These are phyloP conservation scores for Salix exigua DNA, from an alignment of 345 rosid species.

Conservation along the genomic window DNA sequence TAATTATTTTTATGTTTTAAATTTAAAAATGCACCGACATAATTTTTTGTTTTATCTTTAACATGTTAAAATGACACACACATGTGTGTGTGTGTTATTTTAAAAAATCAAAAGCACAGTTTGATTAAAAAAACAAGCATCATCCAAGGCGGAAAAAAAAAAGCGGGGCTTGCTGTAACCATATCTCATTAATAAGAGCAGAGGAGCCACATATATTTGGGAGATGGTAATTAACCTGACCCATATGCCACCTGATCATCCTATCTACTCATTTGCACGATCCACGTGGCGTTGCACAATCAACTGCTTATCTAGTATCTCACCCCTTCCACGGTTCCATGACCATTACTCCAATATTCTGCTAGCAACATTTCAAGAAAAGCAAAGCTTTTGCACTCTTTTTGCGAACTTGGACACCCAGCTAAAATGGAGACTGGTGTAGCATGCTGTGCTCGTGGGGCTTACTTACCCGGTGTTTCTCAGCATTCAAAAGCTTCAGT, in stretches of 20 bases:
- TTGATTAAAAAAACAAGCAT: too few relatives aligned
- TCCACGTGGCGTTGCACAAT: constrained; percentile 37
- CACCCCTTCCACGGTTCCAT: constrained; percentile 6
- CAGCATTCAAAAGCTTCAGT: constrained; percentile 58
- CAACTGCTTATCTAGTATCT: constrained; percentile 40
- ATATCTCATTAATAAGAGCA: constrained; percentile 18
- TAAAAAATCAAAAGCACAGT: too few relatives aligned
- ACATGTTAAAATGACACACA: too few relatives aligned
- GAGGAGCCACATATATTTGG: constrained; percentile 42
- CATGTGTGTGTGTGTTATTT: too few relatives aligned
- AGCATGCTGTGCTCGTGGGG: constrained; percentile 62
- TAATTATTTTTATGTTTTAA: too few relatives aligned
- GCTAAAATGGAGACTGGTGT: constrained; percentile 63
- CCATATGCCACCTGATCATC: constrained; percentile 13
- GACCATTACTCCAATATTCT: neutral
- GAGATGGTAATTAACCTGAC: constrained; percentile 32
- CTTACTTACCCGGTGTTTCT: constrained; percentile 58
- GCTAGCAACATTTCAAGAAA: neutral
- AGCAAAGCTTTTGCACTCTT: neutral
- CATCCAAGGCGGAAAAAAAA: neutral
- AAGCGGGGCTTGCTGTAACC: neutral
- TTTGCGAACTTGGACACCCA: neutral
- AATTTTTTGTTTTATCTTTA: too few relatives aligned
- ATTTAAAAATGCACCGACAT: too few relatives aligned
- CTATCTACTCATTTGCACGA: constrained; percentile 19